Conservation (phyloP, 208 protist species). For the Ichthyophonus hoferi region DNA sequence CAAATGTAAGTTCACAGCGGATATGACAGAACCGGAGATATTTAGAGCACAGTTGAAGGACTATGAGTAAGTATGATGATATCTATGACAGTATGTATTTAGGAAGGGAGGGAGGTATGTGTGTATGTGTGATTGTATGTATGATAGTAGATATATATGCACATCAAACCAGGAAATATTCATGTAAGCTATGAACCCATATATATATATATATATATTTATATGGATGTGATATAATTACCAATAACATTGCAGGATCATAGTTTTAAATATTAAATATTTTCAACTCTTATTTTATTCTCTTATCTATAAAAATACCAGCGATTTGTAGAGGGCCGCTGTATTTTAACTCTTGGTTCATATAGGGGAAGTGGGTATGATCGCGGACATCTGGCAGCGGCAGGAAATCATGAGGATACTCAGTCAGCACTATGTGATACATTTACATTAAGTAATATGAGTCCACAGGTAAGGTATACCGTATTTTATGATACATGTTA, state of each 20-base stretch:
- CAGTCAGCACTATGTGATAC: background rate
- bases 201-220: background rate
- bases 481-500: too few relatives aligned
- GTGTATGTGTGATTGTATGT: too few relatives aligned
- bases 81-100: too few relatives aligned
- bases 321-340: too few relatives aligned
- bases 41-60: constrained; percentile 16
- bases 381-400: constrained; percentile 35
- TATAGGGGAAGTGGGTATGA: constrained; percentile 39
- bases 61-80: constrained; percentile 22
- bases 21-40: background rate
- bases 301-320: background rate
- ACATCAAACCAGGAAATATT: too few relatives aligned
- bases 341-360: background rate
- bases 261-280: background rate
- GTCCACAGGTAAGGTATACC: constrained; percentile 32
- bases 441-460: constrained; percentile 37
- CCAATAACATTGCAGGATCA: background rate
- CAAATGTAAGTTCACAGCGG: constrained; percentile 5
- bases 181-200: background rate
- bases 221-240: background rate
- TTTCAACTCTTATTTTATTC: background rate
- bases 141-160: too few relatives aligned
- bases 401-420: constrained; percentile 25
- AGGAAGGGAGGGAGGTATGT: too few relatives aligned